These are phyloP conservation scores for Pseudonectria buxi DNA, from an alignment of 2,329 filamentous ascomycete species.

Conservation along the genomic window DNA sequence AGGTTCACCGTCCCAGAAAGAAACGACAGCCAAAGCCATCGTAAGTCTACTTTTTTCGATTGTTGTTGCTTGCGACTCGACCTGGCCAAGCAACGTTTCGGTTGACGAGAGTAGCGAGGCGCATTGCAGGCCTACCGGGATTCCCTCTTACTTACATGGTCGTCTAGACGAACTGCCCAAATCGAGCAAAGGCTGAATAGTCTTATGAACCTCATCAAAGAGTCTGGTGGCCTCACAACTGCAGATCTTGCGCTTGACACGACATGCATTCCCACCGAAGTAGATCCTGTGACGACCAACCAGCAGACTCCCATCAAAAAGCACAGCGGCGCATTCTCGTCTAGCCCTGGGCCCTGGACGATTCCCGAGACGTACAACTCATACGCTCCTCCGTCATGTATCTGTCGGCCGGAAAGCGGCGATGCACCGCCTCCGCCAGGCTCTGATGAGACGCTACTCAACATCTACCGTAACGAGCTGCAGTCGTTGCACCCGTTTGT, in stretches of 20 bases:
- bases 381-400: slow-evolving; percentile 38
- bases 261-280: slow-evolving; percentile 21
- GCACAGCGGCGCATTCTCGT: slow-evolving; percentile 6
- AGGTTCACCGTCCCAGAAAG: slow-evolving; percentile 44
- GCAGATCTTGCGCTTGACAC: slow-evolving; percentile 18
- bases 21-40: slow-evolving; percentile 45
- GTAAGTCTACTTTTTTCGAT: too few relatives aligned
- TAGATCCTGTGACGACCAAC: slow-evolving; percentile 17
- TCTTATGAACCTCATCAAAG: slow-evolving; percentile 40
- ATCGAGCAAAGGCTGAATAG: slow-evolving; percentile 44
- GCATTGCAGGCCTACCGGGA: too few relatives aligned
- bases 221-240: slow-evolving; percentile 31
- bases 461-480: slow-evolving; percentile 37
- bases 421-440: slow-evolving; percentile 34
- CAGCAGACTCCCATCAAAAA: slow-evolving; percentile 19
- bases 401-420: slow-evolving; percentile 37
- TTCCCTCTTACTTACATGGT: slow-evolving; percentile 1
- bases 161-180: slow-evolving; percentile 38
- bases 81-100: too few relatives aligned
- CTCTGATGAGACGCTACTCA: slow-evolving; percentile 39
- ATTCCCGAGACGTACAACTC: slow-evolving; percentile 40
- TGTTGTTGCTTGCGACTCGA: too few relatives aligned
- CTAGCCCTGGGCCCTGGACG: slow-evolving; percentile 17
- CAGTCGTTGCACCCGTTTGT: slow-evolving; percentile 43
- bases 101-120: too few relatives aligned